A percentile compares a stretch with the other conserved stretches of the same genome.
phyloP scores from a whole-genome alignment of 805 yeast species.

The Lipomyces spencermartinsiae region DNA sequence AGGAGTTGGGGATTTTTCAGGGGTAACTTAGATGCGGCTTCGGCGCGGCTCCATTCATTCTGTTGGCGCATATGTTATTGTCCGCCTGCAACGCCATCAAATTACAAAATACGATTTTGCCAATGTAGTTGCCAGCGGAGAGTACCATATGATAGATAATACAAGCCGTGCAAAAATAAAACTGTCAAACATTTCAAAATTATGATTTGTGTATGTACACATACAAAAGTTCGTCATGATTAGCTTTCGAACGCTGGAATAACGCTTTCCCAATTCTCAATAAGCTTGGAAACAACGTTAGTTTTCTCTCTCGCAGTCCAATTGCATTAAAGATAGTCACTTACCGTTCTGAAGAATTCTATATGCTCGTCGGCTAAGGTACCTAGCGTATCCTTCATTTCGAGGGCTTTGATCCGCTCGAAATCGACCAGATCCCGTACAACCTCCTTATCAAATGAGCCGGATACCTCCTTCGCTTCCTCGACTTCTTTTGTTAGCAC shows the following conservation, averaged over 20 bases:
- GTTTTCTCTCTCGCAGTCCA: not conserved
- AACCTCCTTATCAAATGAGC: constrained; percentile 62
- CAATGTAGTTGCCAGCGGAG: not conserved
- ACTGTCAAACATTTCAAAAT: not conserved
- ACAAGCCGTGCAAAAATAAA: not conserved
- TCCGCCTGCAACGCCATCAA: not conserved
- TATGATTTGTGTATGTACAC: not conserved
- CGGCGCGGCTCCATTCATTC: not conserved
- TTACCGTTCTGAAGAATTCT: constrained; percentile 63
- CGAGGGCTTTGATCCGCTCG: constrained; percentile 79
- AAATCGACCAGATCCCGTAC: constrained; percentile 67
- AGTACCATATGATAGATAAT: not conserved
- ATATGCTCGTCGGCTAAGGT: constrained; percentile 79
- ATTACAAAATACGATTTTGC: not conserved
- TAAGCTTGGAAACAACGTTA: constrained; percentile 5
- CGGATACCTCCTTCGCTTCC: constrained; percentile 57
- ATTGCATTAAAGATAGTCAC: not conserved
- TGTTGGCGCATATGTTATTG: not conserved
- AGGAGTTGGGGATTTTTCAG: not conserved
- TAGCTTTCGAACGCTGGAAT: constrained; percentile 32
- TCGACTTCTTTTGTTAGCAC: constrained; percentile 59
- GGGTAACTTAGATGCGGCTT: not conserved
- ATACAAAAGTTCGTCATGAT: not conserved
- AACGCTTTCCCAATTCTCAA: constrained; percentile 34
- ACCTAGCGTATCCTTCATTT: constrained; percentile 72